Evolutionary conservation across 2,329 filamentous ascomycete species (phyloP), one percentile per base, ranked within the genome.

Genomic region (Alternaria brassicicola): DNA sequence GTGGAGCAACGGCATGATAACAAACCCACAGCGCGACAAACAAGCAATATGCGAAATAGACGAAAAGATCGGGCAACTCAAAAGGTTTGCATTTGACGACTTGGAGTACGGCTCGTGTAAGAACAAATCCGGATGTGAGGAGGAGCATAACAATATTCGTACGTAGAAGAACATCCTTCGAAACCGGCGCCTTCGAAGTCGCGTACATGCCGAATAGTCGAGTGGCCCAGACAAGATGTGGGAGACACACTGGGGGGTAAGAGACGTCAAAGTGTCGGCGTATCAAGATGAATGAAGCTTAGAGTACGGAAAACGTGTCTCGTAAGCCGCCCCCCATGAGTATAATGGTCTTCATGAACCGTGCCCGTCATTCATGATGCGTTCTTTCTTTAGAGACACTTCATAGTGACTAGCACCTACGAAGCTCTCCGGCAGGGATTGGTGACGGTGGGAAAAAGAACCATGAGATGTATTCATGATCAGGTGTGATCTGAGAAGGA

Each of bases 1-100:
- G 58, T 0, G 72, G 73, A 0, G 73, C 65, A 19, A 73, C 63
- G 6, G 71, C 61, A 31, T 79, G 66, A 47, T 79, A 80, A 26
- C 77, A 57, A 21, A 47, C 50, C 58, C 62, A 66, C 35, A 71
- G 36, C 1, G 61, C 53, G 15, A 69, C 47, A 55, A 76, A 67
- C 41, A 77, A 71, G 33, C 67, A 62, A 28, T 66, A 64, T 4
- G 69, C 63, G 6, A 74, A 33, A 15, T 70, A 62, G 26, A 76
- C 61, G 19, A 76, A 66, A 28, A 60, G 45, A 38, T 66, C 64
- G 8, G 50, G 55, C 19, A 64, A 36, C 4, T 67, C 62, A 17
- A 67, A 52, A 5, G 50, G 9, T 23, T 52, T 62, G 12, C 61
- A 55, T 28, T 56, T 61, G 21, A 47, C 46, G 10, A 66, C 28